Percentiles rank a stretch among this genome's conserved stretches.
These are phyloP conservation scores for Yarrowia sp. DNA, from an alignment of 805 yeast species.

Conservation along the genomic window DNA sequence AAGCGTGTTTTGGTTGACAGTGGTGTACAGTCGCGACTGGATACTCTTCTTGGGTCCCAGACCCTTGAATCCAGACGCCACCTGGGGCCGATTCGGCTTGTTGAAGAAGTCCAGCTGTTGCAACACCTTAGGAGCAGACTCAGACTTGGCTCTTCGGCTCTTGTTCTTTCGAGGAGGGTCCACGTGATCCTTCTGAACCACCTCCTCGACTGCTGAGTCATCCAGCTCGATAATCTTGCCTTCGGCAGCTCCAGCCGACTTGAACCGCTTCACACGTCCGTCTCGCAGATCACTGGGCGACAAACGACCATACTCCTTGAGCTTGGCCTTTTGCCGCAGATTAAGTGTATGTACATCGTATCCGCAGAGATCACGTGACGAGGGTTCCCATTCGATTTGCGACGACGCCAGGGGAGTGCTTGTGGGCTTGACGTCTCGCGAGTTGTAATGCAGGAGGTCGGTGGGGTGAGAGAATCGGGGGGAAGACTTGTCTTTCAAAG, in stretches of 20 bases:
- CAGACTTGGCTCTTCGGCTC: conserved; percentile 9
- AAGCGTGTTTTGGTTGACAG: background rate
- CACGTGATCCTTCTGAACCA: background rate
- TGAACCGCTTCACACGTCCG: conserved; percentile 8
- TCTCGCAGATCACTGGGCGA: background rate
- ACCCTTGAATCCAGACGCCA: background rate
- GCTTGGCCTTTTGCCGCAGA: conserved; percentile 17
- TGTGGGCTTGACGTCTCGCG: background rate
- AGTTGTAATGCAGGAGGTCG: conserved; percentile 1
- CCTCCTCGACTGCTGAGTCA: background rate
- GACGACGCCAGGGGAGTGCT: conserved; percentile 8
- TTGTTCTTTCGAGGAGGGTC: conserved; percentile 1
- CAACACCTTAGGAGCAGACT: conserved; percentile 7
- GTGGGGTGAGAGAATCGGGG: background rate
- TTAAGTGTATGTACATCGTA: conserved; percentile 21
- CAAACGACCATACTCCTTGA: conserved; percentile 12
- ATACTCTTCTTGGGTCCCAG: conserved; percentile 6
- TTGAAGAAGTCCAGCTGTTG: conserved; percentile 26
- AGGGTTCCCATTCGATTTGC: conserved; percentile 22
- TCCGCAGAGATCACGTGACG: conserved; percentile 19
- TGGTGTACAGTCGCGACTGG: conserved; percentile 23
- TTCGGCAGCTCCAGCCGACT: background rate
- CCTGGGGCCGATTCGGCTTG: conserved; percentile 1
- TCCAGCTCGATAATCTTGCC: no score
- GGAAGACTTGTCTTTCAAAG: background rate